phyloP scores from a whole-genome alignment of 345 rosid species.

The Aegle marmelos region DNA sequence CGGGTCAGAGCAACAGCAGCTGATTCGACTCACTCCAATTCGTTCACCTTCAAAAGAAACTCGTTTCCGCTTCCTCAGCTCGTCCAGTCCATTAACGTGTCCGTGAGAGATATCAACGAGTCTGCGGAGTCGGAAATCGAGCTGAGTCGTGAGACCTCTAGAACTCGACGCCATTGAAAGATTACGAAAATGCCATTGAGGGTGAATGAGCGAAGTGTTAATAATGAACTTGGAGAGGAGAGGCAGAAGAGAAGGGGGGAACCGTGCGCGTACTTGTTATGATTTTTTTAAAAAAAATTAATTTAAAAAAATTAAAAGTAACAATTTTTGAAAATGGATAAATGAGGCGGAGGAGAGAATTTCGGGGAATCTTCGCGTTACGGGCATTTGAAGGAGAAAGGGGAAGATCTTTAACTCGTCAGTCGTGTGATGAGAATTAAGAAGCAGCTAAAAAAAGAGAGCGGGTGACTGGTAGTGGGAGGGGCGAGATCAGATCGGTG shows the following conservation, averaged over 20 bases:
- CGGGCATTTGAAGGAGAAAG: slow-evolving; percentile 9
- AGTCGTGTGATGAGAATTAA: too few species aligned
- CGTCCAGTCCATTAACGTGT: slow-evolving; percentile 24
- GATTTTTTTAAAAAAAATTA: background rate
- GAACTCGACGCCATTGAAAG: slow-evolving; percentile 57
- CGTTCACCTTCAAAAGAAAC: slow-evolving; percentile 19
- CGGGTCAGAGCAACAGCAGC: slow-evolving; percentile 62
- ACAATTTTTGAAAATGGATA: background rate
- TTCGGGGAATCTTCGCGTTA: slow-evolving; percentile 20
- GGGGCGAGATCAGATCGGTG: slow-evolving; percentile 31
- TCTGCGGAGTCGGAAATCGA: slow-evolving; percentile 49
- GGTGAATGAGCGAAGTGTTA: background rate
- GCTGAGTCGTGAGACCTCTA: slow-evolving; percentile 48
- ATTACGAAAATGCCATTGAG: slow-evolving; percentile 46
- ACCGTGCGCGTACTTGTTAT: background rate
- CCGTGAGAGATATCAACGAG: slow-evolving; percentile 19
- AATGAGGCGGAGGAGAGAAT: slow-evolving; percentile 8
- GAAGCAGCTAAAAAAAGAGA: background rate
- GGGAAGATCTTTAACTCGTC: too few species aligned
- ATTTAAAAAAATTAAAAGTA: background rate
- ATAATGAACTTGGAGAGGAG: background rate
- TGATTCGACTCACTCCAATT: slow-evolving; percentile 26
- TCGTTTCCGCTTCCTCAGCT: slow-evolving; percentile 30
- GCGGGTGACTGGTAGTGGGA: background rate
- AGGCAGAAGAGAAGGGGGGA: slow-evolving; percentile 11